Evolutionary conservation across 2,329 filamentous ascomycete species (phyloP).

Genomic region (Calonectria henricotiae): DNA sequence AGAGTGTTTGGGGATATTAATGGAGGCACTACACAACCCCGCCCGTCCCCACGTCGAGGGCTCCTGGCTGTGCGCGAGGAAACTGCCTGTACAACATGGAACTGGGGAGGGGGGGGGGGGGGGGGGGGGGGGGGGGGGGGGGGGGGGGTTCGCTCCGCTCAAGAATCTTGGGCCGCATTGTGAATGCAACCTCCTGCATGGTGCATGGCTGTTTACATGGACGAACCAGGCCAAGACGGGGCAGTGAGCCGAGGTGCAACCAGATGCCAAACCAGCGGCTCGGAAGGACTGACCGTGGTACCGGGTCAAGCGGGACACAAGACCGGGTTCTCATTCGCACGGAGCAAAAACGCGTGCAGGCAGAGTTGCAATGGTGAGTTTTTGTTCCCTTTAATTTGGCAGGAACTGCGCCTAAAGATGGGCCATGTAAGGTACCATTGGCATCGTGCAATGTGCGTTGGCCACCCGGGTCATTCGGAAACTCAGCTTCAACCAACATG

Average conservation of each 20-base stretch:
- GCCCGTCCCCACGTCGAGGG: no score
- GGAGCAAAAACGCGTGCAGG: constrained; percentile 21
- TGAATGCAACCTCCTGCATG: constrained; percentile 50
- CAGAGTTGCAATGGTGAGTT: constrained; percentile 22
- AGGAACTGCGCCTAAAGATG: constrained; percentile 3
- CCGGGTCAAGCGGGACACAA: constrained; percentile 41
- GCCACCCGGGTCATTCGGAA: constrained; percentile 15
- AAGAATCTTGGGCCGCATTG: constrained; percentile 29
- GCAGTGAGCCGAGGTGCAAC: constrained; percentile 39
- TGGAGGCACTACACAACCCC: no score
- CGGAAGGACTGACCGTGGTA: constrained; percentile 45
- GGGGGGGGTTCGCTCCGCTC: neutral
- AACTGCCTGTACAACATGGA: no score
- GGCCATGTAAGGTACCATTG: constrained; percentile 16
- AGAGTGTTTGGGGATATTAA: no score
- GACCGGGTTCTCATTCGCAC: constrained; percentile 33
- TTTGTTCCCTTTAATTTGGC: constrained; percentile 21
- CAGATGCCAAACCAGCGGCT: constrained; percentile 45
- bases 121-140: neutral
- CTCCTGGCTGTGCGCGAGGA: no score
- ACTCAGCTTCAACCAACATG: constrained; percentile 4
- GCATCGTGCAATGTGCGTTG: constrained; percentile 9
- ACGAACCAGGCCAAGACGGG: constrained; percentile 33
- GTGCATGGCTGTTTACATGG: constrained; percentile 39
- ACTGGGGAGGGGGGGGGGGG: accelerated